Percentiles rank a stretch among this genome's conserved stretches.
phyloP scores from a whole-genome alignment of 2,329 filamentous ascomycete genomes.

The Beauveria caledonica region DNA sequence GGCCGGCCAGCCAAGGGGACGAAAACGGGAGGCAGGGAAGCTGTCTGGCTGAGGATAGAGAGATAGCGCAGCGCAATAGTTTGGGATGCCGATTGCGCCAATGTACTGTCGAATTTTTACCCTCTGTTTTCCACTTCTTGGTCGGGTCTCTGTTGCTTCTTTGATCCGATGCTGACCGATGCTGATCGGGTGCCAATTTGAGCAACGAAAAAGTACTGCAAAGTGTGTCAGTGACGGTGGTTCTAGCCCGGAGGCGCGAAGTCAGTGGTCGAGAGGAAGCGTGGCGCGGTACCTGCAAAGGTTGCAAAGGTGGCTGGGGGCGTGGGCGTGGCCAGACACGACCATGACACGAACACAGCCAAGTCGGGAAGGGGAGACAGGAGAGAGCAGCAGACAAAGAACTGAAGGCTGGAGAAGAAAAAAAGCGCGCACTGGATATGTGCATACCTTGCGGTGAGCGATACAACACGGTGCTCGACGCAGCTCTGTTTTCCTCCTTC shows the following conservation, averaged over 20 bases:
- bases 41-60: not conserved
- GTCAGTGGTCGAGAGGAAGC: not conserved
- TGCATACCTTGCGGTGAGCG: not conserved
- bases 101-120: not conserved
- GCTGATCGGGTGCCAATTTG: not conserved
- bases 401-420: not conserved
- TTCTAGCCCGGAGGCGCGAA: not conserved
- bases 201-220: not conserved
- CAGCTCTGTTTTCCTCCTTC: not conserved
- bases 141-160: not conserved
- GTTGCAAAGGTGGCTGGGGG: constrained; percentile 5
- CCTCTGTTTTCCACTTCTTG: not conserved
- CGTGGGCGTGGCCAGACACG: not conserved
- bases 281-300: not conserved
- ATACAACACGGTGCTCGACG: not conserved
- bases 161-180: not conserved
- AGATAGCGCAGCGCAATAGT: not conserved
- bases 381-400: not conserved
- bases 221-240: not conserved
- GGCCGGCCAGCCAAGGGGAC: not conserved
- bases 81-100: not conserved
- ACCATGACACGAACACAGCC: constrained; percentile 7
- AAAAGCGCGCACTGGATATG: not conserved
- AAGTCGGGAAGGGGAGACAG: not conserved
- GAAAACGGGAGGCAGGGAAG: not conserved